phyloP scores from a whole-genome alignment of 257 asterid genomes.

The Pogostemon cablin region DNA sequence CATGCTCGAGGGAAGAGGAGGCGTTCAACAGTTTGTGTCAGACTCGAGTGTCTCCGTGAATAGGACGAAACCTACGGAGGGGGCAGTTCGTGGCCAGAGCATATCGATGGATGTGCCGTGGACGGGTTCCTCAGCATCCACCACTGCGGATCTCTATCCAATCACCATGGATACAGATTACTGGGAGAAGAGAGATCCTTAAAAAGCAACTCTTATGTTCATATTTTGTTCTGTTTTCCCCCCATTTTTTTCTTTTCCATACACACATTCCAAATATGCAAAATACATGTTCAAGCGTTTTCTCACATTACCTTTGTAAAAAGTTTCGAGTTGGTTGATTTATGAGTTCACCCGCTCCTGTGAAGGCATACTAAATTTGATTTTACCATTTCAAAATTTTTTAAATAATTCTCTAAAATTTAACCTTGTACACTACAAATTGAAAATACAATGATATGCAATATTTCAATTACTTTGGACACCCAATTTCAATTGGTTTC shows the following conservation, averaged over 20 bases:
- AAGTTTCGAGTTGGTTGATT: too few species aligned
- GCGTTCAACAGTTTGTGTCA: constrained; percentile 29
- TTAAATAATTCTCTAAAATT: too few species aligned
- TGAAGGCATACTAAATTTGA: not conserved
- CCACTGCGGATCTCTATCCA: constrained; percentile 56
- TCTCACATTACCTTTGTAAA: not conserved
- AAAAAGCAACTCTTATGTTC: not conserved
- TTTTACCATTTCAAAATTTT: not conserved
- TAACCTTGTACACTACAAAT: too few species aligned
- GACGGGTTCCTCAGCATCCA: constrained; percentile 46
- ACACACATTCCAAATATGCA: not conserved
- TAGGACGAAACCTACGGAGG: not conserved
- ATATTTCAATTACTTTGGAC: too few species aligned
- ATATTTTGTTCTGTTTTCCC: not conserved
- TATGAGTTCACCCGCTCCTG: not conserved
- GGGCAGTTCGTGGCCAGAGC: constrained; percentile 29
- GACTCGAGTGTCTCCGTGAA: constrained; percentile 4
- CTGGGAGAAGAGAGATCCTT: constrained; percentile 50
- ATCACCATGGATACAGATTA: constrained; percentile 42
- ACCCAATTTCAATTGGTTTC: too few species aligned
- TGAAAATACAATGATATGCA: too few species aligned
- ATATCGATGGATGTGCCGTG: constrained; percentile 49
- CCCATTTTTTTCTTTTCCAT: not conserved
- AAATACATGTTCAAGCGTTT: not conserved
- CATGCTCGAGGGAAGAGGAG: constrained; percentile 57